A percentile compares a stretch with the other conserved stretches of the same genome.
These are phyloP conservation scores for Penicillium sp. DNA, from an alignment of 2,329 filamentous ascomycete species.

Conservation along the genomic window DNA sequence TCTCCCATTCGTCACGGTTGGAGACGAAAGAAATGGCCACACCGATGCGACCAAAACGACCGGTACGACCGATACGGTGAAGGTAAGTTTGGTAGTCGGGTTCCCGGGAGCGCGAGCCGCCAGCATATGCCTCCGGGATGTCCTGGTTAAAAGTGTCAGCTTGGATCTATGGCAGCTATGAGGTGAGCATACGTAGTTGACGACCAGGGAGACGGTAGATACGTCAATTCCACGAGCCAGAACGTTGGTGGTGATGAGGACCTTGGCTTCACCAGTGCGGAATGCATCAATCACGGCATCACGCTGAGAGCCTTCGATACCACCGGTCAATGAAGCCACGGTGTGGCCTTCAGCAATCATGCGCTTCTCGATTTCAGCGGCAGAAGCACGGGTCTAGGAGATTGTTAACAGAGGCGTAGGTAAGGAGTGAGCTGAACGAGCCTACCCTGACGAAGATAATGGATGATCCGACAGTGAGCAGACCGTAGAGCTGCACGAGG, in stretches of 20 bases:
- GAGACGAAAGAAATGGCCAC: conserved; percentile 94
- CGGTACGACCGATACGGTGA: conserved; percentile 94
- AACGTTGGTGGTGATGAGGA: conserved; percentile 96
- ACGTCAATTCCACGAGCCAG: conserved; percentile 93
- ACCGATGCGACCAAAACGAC: conserved; percentile 92
- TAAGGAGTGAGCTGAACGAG: conserved; percentile 4
- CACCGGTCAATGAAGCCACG: conserved; percentile 83
- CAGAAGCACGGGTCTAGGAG: conserved; percentile 73
- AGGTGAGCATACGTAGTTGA: conserved; percentile 71
- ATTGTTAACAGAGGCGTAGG: conserved; percentile 14
- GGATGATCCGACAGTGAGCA: conserved; percentile 94
- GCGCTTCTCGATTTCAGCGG: conserved; percentile 74
- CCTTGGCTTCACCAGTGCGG: conserved; percentile 80
- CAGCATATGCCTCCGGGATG: conserved; percentile 56
- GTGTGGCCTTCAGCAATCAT: conserved; percentile 89
- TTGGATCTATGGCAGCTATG: background rate
- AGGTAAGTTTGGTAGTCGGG: conserved; percentile 94
- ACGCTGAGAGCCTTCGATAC: conserved; percentile 75
- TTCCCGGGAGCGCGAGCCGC: conserved; percentile 53
- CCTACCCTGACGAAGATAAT: conserved; percentile 93
- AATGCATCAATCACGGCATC: conserved; percentile 83
- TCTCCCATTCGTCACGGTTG: conserved; percentile 73
- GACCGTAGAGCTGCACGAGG: conserved; percentile 86
- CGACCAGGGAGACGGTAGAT: conserved; percentile 89
- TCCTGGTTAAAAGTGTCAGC: conserved; percentile 43